Evolutionary conservation across 257 asterid species (phyloP).

Genomic region (Solanum tacnaense): DNA sequence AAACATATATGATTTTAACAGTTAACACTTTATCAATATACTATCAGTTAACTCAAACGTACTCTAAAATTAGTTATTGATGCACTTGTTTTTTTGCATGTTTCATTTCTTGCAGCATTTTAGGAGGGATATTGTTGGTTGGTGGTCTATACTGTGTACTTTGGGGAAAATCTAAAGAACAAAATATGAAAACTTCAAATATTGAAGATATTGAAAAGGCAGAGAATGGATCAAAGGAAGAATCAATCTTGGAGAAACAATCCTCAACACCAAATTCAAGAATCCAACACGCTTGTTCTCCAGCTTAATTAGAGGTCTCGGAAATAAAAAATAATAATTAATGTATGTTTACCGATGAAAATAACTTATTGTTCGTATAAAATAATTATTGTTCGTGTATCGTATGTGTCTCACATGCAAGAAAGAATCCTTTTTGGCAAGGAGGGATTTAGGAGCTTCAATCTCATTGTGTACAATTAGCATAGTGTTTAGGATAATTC

Average conservation of each 20-base stretch:
- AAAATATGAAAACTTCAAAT: conserved; percentile 15
- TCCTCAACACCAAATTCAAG: not conserved
- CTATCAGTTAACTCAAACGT: not conserved
- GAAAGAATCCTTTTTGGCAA: not conserved
- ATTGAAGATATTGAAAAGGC: conserved; percentile 31
- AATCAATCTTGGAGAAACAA: not conserved
- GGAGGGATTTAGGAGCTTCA: not conserved
- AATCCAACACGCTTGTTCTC: not conserved
- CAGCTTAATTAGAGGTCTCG: not conserved
- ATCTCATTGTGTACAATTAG: not conserved
- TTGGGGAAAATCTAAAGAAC: conserved; percentile 78
- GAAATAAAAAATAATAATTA: not conserved
- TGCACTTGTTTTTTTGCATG: not conserved
- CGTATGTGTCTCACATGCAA: not conserved
- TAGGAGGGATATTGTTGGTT: conserved; percentile 66
- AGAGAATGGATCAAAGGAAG: conserved; percentile 3
- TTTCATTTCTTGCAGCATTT: conserved; percentile 24
- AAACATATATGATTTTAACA: not conserved
- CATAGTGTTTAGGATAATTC: not conserved
- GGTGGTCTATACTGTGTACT: conserved; percentile 70
- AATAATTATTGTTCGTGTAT: not conserved
- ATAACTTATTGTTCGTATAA: not conserved
- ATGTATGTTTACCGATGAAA: not conserved
- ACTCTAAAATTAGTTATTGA: not conserved
- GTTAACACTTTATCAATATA: not conserved